Evolutionary conservation across 2,329 filamentous ascomycete genomes (phyloP).

Genomic region (Penicillium sp.): DNA sequence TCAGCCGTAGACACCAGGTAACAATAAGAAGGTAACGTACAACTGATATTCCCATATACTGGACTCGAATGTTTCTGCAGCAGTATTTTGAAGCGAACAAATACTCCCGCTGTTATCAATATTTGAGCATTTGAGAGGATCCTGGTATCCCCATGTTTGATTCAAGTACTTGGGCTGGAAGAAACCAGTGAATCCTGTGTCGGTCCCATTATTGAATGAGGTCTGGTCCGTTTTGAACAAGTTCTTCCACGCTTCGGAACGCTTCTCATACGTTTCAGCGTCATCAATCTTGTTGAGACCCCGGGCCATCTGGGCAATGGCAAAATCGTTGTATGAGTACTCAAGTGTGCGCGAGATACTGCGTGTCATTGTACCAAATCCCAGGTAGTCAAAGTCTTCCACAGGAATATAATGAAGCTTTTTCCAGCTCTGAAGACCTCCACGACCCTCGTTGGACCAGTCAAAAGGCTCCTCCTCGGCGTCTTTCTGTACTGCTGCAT

Average conservation of each 20-base stretch:
- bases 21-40: conserved; percentile 56
- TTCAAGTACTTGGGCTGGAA: conserved; percentile 72
- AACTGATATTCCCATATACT: conserved; percentile 46
- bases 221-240: conserved; percentile 65
- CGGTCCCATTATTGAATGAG: conserved; percentile 58
- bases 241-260: conserved; percentile 69
- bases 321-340: conserved; percentile 76
- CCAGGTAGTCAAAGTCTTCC: conserved; percentile 67
- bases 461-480: conserved; percentile 70
- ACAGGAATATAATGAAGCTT: conserved; percentile 69
- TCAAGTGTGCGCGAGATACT: conserved; percentile 73
- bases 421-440: conserved; percentile 73
- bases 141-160: conserved; percentile 69
- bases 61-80: conserved; percentile 39
- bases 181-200: conserved; percentile 72
- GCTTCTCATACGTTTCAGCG: conserved; percentile 60
- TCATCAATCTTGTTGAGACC: conserved; percentile 60
- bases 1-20: conserved; percentile 44
- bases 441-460: conserved; percentile 71
- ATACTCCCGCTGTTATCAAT: conserved; percentile 50
- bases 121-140: conserved; percentile 60
- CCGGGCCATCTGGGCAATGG: conserved; percentile 64
- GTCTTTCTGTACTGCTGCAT: conserved; percentile 70
- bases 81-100: conserved; percentile 41
- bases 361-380: conserved; percentile 70